Conservation (phyloP, 2,329 filamentous ascomycete genomes). For the Chlorencoelia australis region DNA sequence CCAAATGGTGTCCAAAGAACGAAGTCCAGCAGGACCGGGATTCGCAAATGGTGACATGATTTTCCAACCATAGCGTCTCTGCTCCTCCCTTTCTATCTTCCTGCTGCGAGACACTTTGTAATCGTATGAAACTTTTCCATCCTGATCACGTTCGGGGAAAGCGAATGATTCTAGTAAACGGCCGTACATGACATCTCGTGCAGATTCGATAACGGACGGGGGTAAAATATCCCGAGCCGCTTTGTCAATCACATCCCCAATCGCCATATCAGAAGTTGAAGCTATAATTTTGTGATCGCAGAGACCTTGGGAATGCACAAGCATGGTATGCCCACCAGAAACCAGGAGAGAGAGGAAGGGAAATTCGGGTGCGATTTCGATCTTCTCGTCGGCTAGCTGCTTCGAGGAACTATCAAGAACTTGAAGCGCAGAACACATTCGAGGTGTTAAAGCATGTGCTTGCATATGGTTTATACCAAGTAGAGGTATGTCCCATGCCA, state of each 20-base stretch:
- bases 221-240: conserved; percentile 69
- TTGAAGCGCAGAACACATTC: conserved; percentile 56
- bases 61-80: conserved; percentile 50
- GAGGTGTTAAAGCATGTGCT: conserved; percentile 82
- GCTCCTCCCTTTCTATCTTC: conserved; percentile 42
- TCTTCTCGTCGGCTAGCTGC: background rate
- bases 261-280: conserved; percentile 66
- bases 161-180: conserved; percentile 70
- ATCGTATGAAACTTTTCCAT: conserved; percentile 28
- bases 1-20: conserved; percentile 36
- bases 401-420: conserved; percentile 6
- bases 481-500: conserved; percentile 74
- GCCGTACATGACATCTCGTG: conserved; percentile 67
- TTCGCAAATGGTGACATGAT: conserved; percentile 57
- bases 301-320: conserved; percentile 63
- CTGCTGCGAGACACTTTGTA: conserved; percentile 41
- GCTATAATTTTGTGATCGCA: conserved; percentile 65
- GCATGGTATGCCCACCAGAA: conserved; percentile 84
- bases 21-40: conserved; percentile 33
- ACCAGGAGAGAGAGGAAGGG: conserved; percentile 84
- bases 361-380: conserved; percentile 42
- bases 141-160: no score
- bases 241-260: conserved; percentile 88
- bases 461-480: conserved; percentile 96
- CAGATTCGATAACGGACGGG: conserved; percentile 38